phyloP scores from a whole-genome alignment of 192 early-diverging fungal species.

The Podila verticillata region DNA sequence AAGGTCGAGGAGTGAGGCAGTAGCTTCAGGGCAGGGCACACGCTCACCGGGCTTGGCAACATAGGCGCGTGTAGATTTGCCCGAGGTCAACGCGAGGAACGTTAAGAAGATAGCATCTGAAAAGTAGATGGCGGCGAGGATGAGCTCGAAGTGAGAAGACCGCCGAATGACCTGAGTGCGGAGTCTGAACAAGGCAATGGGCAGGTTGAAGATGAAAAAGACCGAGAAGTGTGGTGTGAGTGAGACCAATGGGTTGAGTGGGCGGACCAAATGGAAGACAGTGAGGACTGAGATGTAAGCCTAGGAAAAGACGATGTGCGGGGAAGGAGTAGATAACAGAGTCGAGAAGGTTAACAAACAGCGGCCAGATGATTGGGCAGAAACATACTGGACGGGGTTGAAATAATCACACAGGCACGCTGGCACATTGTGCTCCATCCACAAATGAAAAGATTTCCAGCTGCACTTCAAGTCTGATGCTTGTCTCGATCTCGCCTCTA shows the following conservation, averaged over 20 bases:
- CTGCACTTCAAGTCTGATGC: too few relatives aligned
- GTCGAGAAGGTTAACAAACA: neutral
- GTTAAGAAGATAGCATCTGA: slow-evolving; percentile 28
- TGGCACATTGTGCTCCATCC: too few relatives aligned
- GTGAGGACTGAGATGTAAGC: slow-evolving; percentile 35
- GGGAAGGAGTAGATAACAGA: neutral
- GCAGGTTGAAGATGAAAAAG: slow-evolving; percentile 46
- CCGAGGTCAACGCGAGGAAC: slow-evolving; percentile 33
- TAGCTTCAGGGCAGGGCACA: slow-evolving; percentile 32
- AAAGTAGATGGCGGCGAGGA: slow-evolving; percentile 42
- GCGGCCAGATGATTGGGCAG: neutral
- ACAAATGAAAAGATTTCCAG: too few relatives aligned
- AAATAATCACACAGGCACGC: too few relatives aligned
- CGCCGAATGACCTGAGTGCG: slow-evolving; percentile 37
- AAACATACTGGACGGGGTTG: neutral
- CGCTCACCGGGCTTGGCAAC: slow-evolving; percentile 41
- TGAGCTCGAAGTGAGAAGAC: slow-evolving; percentile 25
- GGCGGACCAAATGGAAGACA: slow-evolving; percentile 31
- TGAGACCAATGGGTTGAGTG: slow-evolving; percentile 47
- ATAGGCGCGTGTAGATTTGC: slow-evolving; percentile 18
- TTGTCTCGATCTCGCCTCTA: too few relatives aligned
- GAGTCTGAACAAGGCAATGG: slow-evolving; percentile 40
- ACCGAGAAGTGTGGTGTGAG: slow-evolving; percentile 41
- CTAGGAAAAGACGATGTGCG: neutral
- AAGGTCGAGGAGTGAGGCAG: slow-evolving; percentile 19